Percentiles rank a stretch among this genome's conserved stretches.
Evolutionary conservation across 768 basidiomycete genomes (phyloP).

Genomic region (Flagelloscypha sp.): DNA sequence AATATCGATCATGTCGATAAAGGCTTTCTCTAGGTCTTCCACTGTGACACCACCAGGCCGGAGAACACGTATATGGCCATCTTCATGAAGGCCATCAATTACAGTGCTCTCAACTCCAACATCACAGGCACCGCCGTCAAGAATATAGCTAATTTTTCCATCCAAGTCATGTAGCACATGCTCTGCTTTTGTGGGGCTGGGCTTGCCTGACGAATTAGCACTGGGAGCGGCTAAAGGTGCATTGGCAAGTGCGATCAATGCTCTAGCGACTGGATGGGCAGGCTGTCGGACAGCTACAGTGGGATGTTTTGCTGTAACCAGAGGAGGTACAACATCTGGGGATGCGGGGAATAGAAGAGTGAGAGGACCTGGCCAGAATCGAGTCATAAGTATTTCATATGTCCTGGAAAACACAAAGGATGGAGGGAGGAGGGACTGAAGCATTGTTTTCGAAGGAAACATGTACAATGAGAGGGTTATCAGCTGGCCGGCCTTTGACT

Average conservation of each 20-base stretch:
- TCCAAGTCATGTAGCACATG: conserved; percentile 78
- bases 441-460: conserved; percentile 82
- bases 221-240: conserved; percentile 88
- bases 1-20: conserved; percentile 33
- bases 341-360: conserved; percentile 85
- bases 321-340: conserved; percentile 49
- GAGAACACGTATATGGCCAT: conserved; percentile 72
- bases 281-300: conserved; percentile 93
- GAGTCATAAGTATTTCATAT: conserved; percentile 68
- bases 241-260: conserved; percentile 68
- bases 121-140: conserved; percentile 88
- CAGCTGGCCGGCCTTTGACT: conserved; percentile 86
- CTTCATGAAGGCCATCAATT: conserved; percentile 72
- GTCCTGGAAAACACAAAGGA: conserved; percentile 50
- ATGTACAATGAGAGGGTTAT: conserved; percentile 97
- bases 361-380: conserved; percentile 93
- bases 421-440: conserved; percentile 62
- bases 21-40: conserved; percentile 67
- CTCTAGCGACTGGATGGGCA: conserved; percentile 85
- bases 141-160: conserved; percentile 65
- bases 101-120: conserved; percentile 97
- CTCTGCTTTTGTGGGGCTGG: conserved; percentile 83
- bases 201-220: conserved; percentile 90
- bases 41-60: conserved; percentile 90
- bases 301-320: conserved; percentile 71